Evolutionary conservation across 352 stramenopile genomes (phyloP).

Genomic region (Plasmopara viticola): DNA sequence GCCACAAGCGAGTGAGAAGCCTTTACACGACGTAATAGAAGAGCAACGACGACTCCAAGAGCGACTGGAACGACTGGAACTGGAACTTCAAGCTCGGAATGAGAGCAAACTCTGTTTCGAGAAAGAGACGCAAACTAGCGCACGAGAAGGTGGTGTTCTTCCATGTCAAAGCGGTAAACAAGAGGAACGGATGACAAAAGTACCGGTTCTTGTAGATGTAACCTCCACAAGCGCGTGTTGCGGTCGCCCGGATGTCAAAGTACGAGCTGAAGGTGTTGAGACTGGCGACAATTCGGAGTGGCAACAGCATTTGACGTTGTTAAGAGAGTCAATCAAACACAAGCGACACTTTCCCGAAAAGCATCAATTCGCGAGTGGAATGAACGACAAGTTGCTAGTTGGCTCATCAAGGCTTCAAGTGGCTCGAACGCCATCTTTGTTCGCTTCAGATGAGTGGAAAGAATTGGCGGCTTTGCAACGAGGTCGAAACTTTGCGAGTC

Average conservation of each 20-base stretch:
- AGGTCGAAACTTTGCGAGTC: conserved; percentile 6
- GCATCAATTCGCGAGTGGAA: conserved; percentile 10
- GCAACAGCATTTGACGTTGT: conserved; percentile 33
- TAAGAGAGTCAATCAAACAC: conserved; percentile 29
- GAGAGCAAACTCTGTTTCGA: conserved; percentile 1
- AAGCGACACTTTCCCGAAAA: conserved; percentile 25
- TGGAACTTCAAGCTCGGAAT: conserved; percentile 4
- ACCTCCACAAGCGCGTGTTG: neutral
- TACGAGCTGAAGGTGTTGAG: conserved; percentile 13
- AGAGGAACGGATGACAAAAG: neutral
- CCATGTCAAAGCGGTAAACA: conserved; percentile 2
- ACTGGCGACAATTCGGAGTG: conserved; percentile 25
- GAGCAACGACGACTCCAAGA: conserved; percentile 17
- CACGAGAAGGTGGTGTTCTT: conserved; percentile 2
- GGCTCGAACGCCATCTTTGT: conserved; percentile 6
- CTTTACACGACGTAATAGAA: conserved; percentile 1
- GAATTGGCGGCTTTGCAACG: conserved; percentile 10
- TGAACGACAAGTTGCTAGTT: conserved; percentile 5
- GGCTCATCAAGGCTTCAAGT: conserved; percentile 10
- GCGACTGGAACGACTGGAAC: conserved; percentile 11
- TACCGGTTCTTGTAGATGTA: neutral
- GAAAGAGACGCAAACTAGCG: conserved; percentile 19
- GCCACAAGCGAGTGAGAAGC: conserved; percentile 12
- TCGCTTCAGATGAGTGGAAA: conserved; percentile 8
- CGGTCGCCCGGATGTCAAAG: neutral